These are phyloP conservation scores for Papiliotrema nemorosa DNA, from an alignment of 1,284 basidiomycete genomes.

Conservation along the genomic window DNA sequence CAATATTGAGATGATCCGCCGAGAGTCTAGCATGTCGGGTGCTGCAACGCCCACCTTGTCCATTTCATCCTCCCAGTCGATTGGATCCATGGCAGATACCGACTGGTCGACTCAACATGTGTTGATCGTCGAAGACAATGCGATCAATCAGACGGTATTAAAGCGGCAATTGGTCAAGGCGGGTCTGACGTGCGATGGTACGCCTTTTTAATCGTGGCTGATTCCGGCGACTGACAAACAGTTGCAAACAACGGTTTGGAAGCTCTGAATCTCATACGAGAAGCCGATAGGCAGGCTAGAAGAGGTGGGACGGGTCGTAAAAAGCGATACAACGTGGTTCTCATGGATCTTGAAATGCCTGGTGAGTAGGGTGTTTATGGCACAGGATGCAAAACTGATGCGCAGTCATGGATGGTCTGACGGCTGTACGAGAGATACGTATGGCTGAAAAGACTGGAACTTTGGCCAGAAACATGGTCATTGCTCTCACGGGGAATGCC, in stretches of 20 bases:
- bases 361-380: constrained; percentile 11
- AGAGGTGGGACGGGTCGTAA: constrained; percentile 10
- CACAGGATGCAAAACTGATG: background rate
- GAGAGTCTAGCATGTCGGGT: background rate
- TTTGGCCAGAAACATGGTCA: constrained; percentile 29
- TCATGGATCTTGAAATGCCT: constrained; percentile 44
- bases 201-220: constrained; percentile 1
- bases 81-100: constrained; percentile 5
- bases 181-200: constrained; percentile 39
- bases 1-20: background rate
- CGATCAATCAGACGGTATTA: constrained; percentile 51
- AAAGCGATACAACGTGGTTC: constrained; percentile 22
- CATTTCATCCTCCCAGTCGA: constrained; percentile 5
- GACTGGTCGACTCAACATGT: constrained; percentile 15
- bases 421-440: constrained; percentile 31
- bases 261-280: constrained; percentile 36
- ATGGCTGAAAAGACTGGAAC: constrained; percentile 25
- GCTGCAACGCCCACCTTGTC: constrained; percentile 9
- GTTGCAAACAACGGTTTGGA: constrained; percentile 50
- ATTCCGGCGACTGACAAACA: background rate
- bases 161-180: constrained; percentile 48
- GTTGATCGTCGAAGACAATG: constrained; percentile 49
- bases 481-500: constrained; percentile 43
- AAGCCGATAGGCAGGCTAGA: constrained; percentile 15
- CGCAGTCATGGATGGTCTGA: constrained; percentile 40